Base-by-base conservation (phyloP, 2,329 filamentous ascomycete genomes). In the Ambrosiella xylebori region DNA sequence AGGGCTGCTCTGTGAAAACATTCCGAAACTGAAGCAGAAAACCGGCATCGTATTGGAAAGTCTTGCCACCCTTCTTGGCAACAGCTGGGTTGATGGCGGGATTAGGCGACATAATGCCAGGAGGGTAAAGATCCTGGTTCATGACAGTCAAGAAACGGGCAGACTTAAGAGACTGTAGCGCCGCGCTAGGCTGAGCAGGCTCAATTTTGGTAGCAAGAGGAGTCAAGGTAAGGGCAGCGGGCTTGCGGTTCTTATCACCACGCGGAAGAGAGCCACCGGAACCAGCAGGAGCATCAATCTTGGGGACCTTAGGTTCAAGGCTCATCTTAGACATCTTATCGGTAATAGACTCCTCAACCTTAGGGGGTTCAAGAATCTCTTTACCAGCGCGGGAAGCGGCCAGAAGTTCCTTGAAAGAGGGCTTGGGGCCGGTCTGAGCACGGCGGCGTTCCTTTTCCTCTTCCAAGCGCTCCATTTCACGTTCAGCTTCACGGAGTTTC, bases 11-110 rank as follows among this genome's bases (percentile, higher is more conserved):
- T 62, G 88, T 94, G 73, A 96, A 98, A 17, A 95, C 88, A 65
- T 81, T 81, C 73, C 96, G 88, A 77, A 98, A 98, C 68, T 98
- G 93, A 37, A 98, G 77, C 72, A 98, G 75, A 76, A 98, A 98
- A 65, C 85, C 84, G 66, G 90, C 87, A 72, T 97, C 89, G 71
- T 98, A 98, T 70, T 94, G 90, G 75, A 94, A 95, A 47, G 82
- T 84, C 69, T 82, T 85, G 61, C 81, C 82, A 27, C 27, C 44
- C 73, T 90, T 91, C 70, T 85, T 87, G 39, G 80, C 77, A 36
- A 88, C 85, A 13, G 85, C 85, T 45, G 79, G 75, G 70, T 97
- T 98, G 63, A 96, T 74, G 2, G 91, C 87, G 9, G 91, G 88
- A 71, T 96, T 97, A 7, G 93, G 93, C 35, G 90, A 95, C 61